phyloP scores from a whole-genome alignment of 768 basidiomycete genomes.

The Pleurotus djamor region DNA sequence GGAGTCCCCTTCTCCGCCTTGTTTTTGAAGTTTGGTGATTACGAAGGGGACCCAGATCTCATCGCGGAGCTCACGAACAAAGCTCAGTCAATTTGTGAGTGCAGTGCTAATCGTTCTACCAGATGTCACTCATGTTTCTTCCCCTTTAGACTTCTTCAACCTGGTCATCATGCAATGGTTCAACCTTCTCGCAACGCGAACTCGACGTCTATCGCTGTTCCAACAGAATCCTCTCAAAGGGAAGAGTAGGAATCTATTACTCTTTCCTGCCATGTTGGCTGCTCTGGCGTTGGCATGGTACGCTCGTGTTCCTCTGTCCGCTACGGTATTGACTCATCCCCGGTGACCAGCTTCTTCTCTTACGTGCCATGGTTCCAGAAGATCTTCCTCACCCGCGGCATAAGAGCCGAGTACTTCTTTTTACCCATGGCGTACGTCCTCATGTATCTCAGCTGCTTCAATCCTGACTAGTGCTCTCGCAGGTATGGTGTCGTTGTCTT shows the following conservation, averaged over 20 bases:
- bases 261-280: constrained; percentile 42
- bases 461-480: background rate
- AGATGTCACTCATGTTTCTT: background rate
- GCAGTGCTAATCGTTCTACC: background rate
- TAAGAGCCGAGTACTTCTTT: constrained; percentile 45
- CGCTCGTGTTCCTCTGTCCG: constrained; percentile 21
- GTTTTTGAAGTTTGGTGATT: constrained; percentile 44
- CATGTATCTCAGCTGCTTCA: constrained; percentile 15
- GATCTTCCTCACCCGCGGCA: constrained; percentile 46
- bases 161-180: constrained; percentile 62
- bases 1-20: constrained; percentile 47
- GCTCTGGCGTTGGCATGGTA: constrained; percentile 43
- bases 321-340: constrained; percentile 7
- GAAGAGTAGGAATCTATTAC: constrained; percentile 33
- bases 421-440: constrained; percentile 45
- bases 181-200: constrained; percentile 54
- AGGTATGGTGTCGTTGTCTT: background rate
- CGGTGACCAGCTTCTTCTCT: constrained; percentile 30
- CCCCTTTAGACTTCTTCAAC: constrained; percentile 34
- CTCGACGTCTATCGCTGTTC: constrained; percentile 51
- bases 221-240: constrained; percentile 43
- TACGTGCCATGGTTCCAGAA: constrained; percentile 45
- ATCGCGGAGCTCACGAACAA: constrained; percentile 34
- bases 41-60: constrained; percentile 26
- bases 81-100: constrained; percentile 45